phyloP scores from a whole-genome alignment of 108 stramenopile species.

The Fragilariopsis cylindrus region DNA sequence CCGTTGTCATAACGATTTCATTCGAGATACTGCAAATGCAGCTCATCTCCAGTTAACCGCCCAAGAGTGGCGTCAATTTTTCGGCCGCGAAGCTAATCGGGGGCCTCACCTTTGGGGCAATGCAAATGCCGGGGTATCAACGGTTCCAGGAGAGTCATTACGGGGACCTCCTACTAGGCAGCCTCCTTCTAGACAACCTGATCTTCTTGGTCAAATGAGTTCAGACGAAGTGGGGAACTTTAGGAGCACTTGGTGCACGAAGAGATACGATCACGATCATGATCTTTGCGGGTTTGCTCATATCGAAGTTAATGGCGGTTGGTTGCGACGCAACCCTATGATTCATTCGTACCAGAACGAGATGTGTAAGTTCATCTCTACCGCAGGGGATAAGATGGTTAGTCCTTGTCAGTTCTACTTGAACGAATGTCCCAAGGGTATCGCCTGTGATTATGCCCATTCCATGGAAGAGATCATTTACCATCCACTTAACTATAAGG shows the following conservation, averaged over 20 bases:
- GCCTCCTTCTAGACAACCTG: slow-evolving; percentile 16
- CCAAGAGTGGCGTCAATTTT: slow-evolving; percentile 82
- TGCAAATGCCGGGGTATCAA: slow-evolving; percentile 35
- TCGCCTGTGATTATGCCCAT: slow-evolving; percentile 66
- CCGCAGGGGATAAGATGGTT: slow-evolving; percentile 24
- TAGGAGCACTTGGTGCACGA: slow-evolving; percentile 84
- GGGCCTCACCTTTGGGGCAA: slow-evolving; percentile 39
- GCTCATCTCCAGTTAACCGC: slow-evolving; percentile 69
- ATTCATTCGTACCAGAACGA: slow-evolving; percentile 53
- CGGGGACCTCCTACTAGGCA: slow-evolving; percentile 5
- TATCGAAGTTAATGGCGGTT: slow-evolving; percentile 76
- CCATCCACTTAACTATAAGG: slow-evolving; percentile 76
- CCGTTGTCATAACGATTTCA: slow-evolving; percentile 90
- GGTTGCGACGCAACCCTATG: slow-evolving; percentile 78
- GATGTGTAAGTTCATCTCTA: slow-evolving; percentile 62
- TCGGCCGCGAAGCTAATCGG: slow-evolving; percentile 47
- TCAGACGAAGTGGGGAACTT: slow-evolving; percentile 63
- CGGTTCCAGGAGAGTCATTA: slow-evolving; percentile 20
- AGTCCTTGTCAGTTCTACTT: slow-evolving; percentile 52
- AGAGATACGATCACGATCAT: slow-evolving; percentile 88
- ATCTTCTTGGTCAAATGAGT: slow-evolving; percentile 62
- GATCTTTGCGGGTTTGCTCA: slow-evolving; percentile 83
- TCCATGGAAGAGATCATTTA: slow-evolving; percentile 83
- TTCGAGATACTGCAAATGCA: slow-evolving; percentile 81
- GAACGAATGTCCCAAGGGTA: slow-evolving; percentile 65